These are phyloP conservation scores for Aspergillus saccharolyticus DNA, from an alignment of 495 filamentous ascomycete species.

Conservation along the genomic window DNA sequence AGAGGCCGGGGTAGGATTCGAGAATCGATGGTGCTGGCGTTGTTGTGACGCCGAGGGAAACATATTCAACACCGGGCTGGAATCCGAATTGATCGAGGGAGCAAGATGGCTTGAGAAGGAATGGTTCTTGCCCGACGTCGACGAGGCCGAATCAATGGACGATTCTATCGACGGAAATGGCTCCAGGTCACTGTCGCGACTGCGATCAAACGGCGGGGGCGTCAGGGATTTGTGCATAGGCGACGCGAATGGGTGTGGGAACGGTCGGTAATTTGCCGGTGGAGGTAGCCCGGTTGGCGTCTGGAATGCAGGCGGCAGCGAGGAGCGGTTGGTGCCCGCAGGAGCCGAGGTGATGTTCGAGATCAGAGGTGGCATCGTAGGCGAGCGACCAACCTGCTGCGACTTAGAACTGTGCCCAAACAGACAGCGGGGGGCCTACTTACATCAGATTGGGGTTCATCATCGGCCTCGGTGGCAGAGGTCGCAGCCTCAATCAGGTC, in stretches of 20 bases:
- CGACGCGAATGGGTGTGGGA: slow-evolving; percentile 68
- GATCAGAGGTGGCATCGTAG: slow-evolving; percentile 45
- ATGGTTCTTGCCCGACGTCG: slow-evolving; percentile 56
- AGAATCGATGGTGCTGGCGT: slow-evolving; percentile 46
- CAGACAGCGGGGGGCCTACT: slow-evolving; percentile 8
- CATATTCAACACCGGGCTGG: slow-evolving; percentile 44
- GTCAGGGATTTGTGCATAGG: slow-evolving; percentile 82
- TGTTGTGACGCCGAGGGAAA: slow-evolving; percentile 34
- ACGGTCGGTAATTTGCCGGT: slow-evolving; percentile 42
- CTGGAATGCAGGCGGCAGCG: slow-evolving; percentile 64
- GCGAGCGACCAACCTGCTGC: slow-evolving; percentile 57
- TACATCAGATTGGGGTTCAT: slow-evolving; percentile 67
- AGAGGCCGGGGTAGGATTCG: slow-evolving; percentile 42
- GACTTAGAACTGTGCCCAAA: slow-evolving; percentile 7
- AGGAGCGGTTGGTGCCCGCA: slow-evolving; percentile 58
- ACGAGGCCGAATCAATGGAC: slow-evolving; percentile 52
- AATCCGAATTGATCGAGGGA: slow-evolving; percentile 44
- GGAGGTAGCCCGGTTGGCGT: slow-evolving; percentile 31
- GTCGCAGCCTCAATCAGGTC: slow-evolving; percentile 89
- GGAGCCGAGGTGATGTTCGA: slow-evolving; percentile 40
- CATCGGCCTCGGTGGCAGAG: slow-evolving; percentile 81
- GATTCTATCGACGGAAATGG: slow-evolving; percentile 84
- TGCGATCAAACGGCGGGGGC: slow-evolving; percentile 63
- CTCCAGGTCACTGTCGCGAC: slow-evolving; percentile 54
- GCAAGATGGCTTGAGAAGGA: slow-evolving; percentile 49